Base-by-base conservation (phyloP, 2,329 filamentous ascomycete genomes). In the Verticillium albo-atrum region DNA sequence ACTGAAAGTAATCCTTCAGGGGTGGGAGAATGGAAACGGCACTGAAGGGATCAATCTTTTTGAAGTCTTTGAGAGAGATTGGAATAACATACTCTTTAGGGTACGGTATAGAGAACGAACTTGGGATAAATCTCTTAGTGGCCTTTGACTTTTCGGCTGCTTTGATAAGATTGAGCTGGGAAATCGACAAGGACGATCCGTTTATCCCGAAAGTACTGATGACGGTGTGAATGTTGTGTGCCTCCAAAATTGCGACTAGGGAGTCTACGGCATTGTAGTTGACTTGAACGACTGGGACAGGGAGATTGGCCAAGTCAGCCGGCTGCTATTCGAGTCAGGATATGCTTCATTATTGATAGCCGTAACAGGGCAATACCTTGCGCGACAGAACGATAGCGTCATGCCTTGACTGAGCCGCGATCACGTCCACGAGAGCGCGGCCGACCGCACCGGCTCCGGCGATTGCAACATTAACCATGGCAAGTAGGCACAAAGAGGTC, bases 341-440 rank as follows among this genome's bases (percentile, higher is more conserved):
- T 2, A 32, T 10, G 30, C 30, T 14, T 14, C 14, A 2, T 2
- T 32, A 3, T 32, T 6, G 3, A 14, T 32, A 14, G 30, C 9
- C 2, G 6, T 32, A 4, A 32, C 5, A n/a, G 30, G 14, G 30
- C 14, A 2, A 2, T 32, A 32, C 30, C 30, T 32, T 32, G 28
- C 79, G 73, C 30, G 74, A 69, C 4, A 81, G 63, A 3, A 80
- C 66, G 54, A 77, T 64, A 9, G 79, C 69, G 20, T 75, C 57
- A 58, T 76, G 71, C 37, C 74, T 71, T 50, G 57, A 69, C 15
- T 61, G 67, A 27, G 64, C 69, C 15, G 61, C 63, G 20, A 81
- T 61, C 25, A 68, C 74, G n/a, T 82, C 78, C n/a, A 81, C 74
- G 37, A 82, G 71, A 1, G 77, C 74, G 28, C 71, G 73, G n/a